A percentile compares a stretch with the other conserved stretches of the same genome.
Evolutionary conservation across 83 land plant species (phyloP).

Genomic region (Thuja plicata): DNA sequence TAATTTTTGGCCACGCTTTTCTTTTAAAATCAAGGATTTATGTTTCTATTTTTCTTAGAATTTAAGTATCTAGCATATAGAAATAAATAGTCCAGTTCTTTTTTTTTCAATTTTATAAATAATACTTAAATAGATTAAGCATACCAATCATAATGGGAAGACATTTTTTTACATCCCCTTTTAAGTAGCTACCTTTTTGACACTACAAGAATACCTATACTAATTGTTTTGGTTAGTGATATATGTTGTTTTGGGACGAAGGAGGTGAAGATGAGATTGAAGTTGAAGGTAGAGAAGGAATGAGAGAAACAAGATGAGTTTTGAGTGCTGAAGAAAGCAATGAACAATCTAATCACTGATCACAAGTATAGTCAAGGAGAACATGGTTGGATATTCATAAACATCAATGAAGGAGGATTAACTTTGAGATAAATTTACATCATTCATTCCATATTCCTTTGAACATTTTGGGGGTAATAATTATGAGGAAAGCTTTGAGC

Average conservation of each 20-base stretch:
- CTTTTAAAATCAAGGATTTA: background rate
- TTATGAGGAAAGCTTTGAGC: slow-evolving; percentile 12
- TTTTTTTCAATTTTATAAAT: background rate
- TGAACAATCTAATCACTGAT: slow-evolving; percentile 13
- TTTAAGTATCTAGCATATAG: background rate
- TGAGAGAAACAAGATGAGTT: slow-evolving; percentile 14
- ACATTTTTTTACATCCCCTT: background rate
- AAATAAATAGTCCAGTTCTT: background rate
- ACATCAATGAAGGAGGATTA: slow-evolving; percentile 6
- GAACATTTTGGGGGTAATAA: slow-evolving; percentile 24
- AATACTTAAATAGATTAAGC: background rate
- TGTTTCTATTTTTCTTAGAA: background rate
- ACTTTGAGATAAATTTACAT: slow-evolving; percentile 2
- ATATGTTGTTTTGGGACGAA: slow-evolving; percentile 29
- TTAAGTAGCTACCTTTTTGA: background rate
- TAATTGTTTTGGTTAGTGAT: background rate
- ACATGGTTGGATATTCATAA: slow-evolving; percentile 4
- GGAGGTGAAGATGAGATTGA: slow-evolving; percentile 25
- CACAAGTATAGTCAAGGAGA: slow-evolving; percentile 6
- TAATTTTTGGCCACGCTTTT: background rate
- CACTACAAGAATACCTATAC: background rate
- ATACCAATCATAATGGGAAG: background rate
- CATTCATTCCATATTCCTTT: slow-evolving; percentile 22
- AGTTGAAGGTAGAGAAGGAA: slow-evolving; percentile 10
- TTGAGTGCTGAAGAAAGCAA: slow-evolving; percentile 16